A percentile compares a stretch with the other conserved stretches of the same genome.
Evolutionary conservation across 164 flowering plant genomes (phyloP).

Genomic region (Umbilicus rupestris): DNA sequence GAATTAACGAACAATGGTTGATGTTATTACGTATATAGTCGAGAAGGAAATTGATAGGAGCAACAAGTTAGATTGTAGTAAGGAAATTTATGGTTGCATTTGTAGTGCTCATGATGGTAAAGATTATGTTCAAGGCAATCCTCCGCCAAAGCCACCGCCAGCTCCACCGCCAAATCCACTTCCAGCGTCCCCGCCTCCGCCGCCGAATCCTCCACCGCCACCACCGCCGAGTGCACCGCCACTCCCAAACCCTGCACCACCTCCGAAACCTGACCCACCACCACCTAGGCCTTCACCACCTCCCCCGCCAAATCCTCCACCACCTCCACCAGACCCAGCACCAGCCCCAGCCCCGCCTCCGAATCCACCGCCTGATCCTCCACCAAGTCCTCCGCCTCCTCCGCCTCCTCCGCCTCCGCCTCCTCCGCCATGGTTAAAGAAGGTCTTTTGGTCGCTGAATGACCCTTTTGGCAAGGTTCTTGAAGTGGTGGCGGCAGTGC

Average conservation of each 20-base stretch:
- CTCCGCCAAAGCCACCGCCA: constrained; percentile 1
- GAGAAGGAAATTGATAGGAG: no score
- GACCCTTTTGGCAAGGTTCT: neutral
- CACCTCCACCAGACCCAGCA: constrained; percentile 4
- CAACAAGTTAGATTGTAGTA: no score
- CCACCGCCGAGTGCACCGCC: constrained; percentile 6
- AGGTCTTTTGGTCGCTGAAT: neutral
- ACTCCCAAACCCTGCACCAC: neutral
- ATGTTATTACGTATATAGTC: no score
- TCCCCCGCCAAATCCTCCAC: neutral
- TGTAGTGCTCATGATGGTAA: no score
- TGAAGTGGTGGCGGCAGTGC: neutral
- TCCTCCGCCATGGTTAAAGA: neutral
- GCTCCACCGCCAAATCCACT: neutral
- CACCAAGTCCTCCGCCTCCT: neutral
- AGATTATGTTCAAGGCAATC: neutral
- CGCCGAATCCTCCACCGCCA: neutral
- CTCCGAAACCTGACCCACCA: neutral
- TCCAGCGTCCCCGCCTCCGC: neutral
- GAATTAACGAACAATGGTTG: no score
- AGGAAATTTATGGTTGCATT: no score
- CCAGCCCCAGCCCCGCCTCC: constrained; percentile 4
- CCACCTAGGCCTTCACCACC: neutral
- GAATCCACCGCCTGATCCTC: neutral
- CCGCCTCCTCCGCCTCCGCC: constrained; percentile 1